These are phyloP conservation scores for Phytophthora ohioensis DNA, from an alignment of 352 stramenopile species.

Conservation along the genomic window DNA sequence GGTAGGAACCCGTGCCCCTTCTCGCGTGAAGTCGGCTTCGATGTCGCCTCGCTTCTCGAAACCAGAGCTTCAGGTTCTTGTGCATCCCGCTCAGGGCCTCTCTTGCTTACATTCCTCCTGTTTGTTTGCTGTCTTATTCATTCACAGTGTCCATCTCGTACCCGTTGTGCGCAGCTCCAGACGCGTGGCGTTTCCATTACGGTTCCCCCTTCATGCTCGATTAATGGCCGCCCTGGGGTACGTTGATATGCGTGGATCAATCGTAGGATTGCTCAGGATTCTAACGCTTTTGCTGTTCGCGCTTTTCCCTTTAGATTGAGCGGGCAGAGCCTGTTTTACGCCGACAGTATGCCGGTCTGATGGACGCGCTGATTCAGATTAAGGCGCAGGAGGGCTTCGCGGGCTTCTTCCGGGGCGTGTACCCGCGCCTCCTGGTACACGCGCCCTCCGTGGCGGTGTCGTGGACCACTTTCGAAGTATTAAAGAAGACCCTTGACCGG, in stretches of 20 bases:
- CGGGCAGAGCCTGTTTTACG: slow-evolving; percentile 60
- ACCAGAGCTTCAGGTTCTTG: slow-evolving; percentile 68
- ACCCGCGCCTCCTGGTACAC: slow-evolving; percentile 95
- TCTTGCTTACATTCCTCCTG: slow-evolving; percentile 43
- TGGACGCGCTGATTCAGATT: slow-evolving; percentile 89
- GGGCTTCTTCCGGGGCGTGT: slow-evolving; percentile 96
- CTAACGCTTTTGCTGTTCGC: slow-evolving; percentile 11
- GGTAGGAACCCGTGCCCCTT: slow-evolving; percentile 53
- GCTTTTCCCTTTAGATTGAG: slow-evolving; percentile 20
- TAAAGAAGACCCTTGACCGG: slow-evolving; percentile 86
- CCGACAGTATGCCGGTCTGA: slow-evolving; percentile 75
- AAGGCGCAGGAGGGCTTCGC: slow-evolving; percentile 92
- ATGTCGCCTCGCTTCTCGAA: slow-evolving; percentile 49
- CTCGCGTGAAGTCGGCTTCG: slow-evolving; percentile 40
- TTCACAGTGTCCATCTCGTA: slow-evolving; percentile 78
- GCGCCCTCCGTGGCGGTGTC: slow-evolving; percentile 98
- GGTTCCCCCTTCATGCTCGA: slow-evolving; percentile 67
- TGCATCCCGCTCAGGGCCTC: slow-evolving; percentile 33
- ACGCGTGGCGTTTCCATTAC: slow-evolving; percentile 66
- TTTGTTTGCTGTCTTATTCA: slow-evolving; percentile 54
- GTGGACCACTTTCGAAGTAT: slow-evolving; percentile 99
- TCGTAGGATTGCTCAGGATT: background rate
- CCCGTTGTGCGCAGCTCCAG: slow-evolving; percentile 79
- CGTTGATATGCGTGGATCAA: slow-evolving; percentile 10
- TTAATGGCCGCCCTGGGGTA: slow-evolving; percentile 54